A percentile compares a stretch with the other conserved stretches of the same genome.
phyloP scores from a whole-genome alignment of 805 yeast species.

The Ogataea methanolica region DNA sequence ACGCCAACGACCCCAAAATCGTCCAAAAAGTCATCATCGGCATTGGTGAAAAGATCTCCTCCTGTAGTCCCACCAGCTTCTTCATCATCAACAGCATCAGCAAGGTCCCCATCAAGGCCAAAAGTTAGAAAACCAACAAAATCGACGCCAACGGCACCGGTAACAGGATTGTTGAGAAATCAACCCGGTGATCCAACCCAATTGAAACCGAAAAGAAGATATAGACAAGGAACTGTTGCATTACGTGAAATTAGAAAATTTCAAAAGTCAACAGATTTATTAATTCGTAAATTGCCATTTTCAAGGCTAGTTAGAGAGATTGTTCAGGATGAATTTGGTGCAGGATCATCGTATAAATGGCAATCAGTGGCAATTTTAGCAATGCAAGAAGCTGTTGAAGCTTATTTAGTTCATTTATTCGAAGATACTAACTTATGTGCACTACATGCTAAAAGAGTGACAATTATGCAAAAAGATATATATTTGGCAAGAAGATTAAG shows the following conservation, averaged over 20 bases:
- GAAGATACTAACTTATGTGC: constrained; percentile 80
- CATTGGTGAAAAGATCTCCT: constrained; percentile 7
- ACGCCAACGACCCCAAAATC: constrained; percentile 15
- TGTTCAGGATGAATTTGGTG: constrained; percentile 53
- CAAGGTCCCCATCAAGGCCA: constrained; percentile 3
- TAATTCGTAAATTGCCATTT: constrained; percentile 70
- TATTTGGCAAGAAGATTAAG: constrained; percentile 76
- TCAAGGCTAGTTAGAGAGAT: constrained; percentile 73
- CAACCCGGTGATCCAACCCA: constrained; percentile 52
- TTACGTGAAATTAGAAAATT: constrained; percentile 62
- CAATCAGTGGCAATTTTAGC: constrained; percentile 75
- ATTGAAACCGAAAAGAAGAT: constrained; percentile 33
- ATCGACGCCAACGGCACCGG: constrained; percentile 1
- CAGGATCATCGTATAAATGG: constrained; percentile 63
- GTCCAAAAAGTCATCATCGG: constrained; percentile 7
- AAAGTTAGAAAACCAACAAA: constrained; percentile 1
- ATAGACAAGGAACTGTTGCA: constrained; percentile 63
- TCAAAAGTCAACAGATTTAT: constrained; percentile 63
- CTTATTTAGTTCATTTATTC: constrained; percentile 63
- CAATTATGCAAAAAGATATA: constrained; percentile 79
- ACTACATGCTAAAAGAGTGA: constrained; percentile 76
- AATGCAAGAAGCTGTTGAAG: constrained; percentile 78
- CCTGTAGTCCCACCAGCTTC: constrained; percentile 6
- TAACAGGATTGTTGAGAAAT: constrained; percentile 39
- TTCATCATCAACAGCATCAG: constrained; percentile 1